Percentiles rank a stretch among this genome's conserved stretches.
phyloP scores from a whole-genome alignment of 768 basidiomycete genomes.

The Roridomyces roridus region DNA sequence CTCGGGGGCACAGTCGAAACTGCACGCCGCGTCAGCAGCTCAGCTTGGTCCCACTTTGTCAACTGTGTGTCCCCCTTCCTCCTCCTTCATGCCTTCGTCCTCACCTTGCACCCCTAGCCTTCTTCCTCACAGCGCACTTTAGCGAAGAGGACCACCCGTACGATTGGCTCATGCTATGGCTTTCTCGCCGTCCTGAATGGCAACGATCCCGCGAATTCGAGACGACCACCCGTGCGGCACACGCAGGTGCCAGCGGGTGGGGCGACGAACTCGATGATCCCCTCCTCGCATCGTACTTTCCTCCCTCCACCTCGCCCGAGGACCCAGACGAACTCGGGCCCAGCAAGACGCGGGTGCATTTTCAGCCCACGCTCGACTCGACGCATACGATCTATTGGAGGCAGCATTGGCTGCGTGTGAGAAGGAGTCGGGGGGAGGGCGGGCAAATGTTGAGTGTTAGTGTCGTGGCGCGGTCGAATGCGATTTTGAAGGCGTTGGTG shows the following conservation, averaged over 20 bases:
- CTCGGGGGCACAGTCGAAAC: conserved; percentile 90
- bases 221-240: conserved; percentile 79
- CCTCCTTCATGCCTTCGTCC: not conserved
- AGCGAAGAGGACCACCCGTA: conserved; percentile 91
- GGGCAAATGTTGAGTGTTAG: conserved; percentile 82
- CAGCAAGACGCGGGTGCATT: conserved; percentile 82
- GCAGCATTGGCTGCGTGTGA: conserved; percentile 83
- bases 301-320: not conserved
- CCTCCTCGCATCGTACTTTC: conserved; percentile 25
- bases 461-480: conserved; percentile 84
- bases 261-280: conserved; percentile 40
- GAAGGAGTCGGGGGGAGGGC: conserved; percentile 53
- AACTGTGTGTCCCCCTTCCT: conserved; percentile 42
- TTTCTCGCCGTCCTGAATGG: conserved; percentile 82
- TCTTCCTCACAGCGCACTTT: conserved; percentile 91
- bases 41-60: conserved; percentile 77
- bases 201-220: conserved; percentile 90
- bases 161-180: conserved; percentile 92
- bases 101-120: conserved; percentile 52
- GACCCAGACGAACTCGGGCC: conserved; percentile 45
- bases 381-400: conserved; percentile 90
- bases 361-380: conserved; percentile 87
- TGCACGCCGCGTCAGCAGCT: conserved; percentile 79
- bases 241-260: conserved; percentile 60
- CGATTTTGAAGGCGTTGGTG: conserved; percentile 87